Conservation (phyloP, 306 rosid genomes). For the Quercus mongolica region DNA sequence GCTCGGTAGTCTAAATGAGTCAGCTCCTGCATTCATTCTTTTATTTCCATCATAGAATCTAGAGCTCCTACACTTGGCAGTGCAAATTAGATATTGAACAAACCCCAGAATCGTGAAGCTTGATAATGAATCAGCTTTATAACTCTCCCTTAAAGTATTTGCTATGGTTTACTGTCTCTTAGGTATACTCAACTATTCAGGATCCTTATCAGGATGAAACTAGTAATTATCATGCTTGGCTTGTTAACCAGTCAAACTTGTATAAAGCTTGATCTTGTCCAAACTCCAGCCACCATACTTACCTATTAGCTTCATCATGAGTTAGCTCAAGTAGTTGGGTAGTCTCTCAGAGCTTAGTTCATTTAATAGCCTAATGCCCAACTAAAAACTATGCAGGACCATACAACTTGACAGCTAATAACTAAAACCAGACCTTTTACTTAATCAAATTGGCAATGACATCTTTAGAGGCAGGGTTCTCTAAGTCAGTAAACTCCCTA, state of each 20-base stretch:
- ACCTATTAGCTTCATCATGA: neutral
- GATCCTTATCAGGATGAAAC: neutral
- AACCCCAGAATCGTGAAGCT: neutral
- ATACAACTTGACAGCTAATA: slow-evolving; percentile 11
- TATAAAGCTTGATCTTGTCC: neutral
- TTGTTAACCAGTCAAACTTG: neutral
- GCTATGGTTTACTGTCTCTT: neutral
- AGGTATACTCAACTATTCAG: neutral
- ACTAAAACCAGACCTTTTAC: neutral
- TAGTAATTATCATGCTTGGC: neutral
- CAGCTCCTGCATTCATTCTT: neutral
- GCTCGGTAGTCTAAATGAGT: neutral
- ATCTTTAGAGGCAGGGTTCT: slow-evolving; percentile 6
- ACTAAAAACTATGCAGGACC: neutral
- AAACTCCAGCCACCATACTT: neutral
- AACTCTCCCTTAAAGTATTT: neutral
- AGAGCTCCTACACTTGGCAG: neutral
- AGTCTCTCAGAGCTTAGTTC: neutral
- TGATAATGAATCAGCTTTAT: neutral
- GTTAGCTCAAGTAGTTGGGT: neutral
- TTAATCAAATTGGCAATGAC: neutral
- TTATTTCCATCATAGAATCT: neutral
- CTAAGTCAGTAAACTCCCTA: neutral
- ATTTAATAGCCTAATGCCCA: neutral
- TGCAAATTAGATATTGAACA: neutral